Evolutionary conservation across 192 early-diverging fungal genomes (phyloP).

Genomic region (Backusella tuberculispora): DNA sequence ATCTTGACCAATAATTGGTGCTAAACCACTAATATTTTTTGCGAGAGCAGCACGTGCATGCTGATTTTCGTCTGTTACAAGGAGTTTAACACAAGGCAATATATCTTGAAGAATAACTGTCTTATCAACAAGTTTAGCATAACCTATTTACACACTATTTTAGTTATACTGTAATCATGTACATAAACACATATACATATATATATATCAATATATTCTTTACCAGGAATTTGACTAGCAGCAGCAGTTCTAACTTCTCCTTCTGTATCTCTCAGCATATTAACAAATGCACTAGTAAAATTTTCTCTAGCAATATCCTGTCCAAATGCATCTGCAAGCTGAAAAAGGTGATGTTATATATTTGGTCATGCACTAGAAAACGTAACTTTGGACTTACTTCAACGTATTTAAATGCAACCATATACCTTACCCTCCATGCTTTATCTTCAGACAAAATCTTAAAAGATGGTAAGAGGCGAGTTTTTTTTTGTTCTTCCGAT

Average conservation of each 20-base stretch:
- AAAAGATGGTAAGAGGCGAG: conserved; percentile 73
- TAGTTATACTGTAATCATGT: neutral
- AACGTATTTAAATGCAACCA: conserved; percentile 99
- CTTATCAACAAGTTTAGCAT: conserved; percentile 73
- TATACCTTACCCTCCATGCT: conserved; percentile 98
- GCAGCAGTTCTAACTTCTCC: conserved; percentile 97
- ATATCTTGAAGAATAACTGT: conserved; percentile 81
- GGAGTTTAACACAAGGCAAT: conserved; percentile 89
- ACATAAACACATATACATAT: no score
- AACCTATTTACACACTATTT: conserved; percentile 27
- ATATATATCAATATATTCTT: neutral
- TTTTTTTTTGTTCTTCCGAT: conserved; percentile 75
- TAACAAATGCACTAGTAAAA: conserved; percentile 83
- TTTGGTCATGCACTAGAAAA: neutral
- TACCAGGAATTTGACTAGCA: conserved; percentile 84
- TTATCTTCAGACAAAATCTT: conserved; percentile 86
- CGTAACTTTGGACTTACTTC: conserved; percentile 56
- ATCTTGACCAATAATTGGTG: conserved; percentile 94
- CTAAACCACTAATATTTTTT: conserved; percentile 94
- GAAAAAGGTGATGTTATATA: neutral
- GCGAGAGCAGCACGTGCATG: conserved; percentile 95
- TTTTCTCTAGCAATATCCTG: conserved; percentile 82
- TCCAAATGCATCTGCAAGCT: conserved; percentile 84
- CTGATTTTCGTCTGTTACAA: conserved; percentile 94
- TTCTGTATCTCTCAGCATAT: conserved; percentile 92